A percentile compares a stretch with the other conserved stretches of the same genome.
Evolutionary conservation across 2,329 filamentous ascomycete species (phyloP).

Genomic region (Venturiaceae sp.): DNA sequence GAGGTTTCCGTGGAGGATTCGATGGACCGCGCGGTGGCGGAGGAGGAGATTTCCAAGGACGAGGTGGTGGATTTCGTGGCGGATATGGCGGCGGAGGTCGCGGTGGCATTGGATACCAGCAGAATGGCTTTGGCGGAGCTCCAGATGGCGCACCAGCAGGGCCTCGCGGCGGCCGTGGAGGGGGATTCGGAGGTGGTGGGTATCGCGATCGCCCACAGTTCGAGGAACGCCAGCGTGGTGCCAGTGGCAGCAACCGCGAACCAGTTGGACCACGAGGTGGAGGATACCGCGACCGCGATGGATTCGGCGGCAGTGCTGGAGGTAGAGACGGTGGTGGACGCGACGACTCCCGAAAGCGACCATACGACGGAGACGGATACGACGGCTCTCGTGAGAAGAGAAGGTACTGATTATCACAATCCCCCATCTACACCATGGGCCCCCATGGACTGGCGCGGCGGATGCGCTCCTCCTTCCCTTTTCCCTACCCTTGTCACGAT

Average conservation of each 20-base stretch:
- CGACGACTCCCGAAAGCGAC: constrained; percentile 45
- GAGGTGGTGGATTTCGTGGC: constrained; percentile 31
- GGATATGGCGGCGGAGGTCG: constrained; percentile 28
- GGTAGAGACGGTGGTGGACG: constrained; percentile 38
- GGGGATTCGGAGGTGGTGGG: constrained; percentile 30
- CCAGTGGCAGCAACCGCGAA: constrained; percentile 73
- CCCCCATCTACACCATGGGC: neutral
- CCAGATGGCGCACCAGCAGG: constrained; percentile 40
- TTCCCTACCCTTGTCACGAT: neutral
- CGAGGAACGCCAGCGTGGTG: constrained; percentile 11
- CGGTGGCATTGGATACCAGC: constrained; percentile 34
- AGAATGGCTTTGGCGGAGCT: constrained; percentile 27
- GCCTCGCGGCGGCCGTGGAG: constrained; percentile 30
- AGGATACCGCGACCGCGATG: constrained; percentile 32
- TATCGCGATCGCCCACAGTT: constrained; percentile 16
- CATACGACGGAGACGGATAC: constrained; percentile 67
- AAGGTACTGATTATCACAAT: constrained; percentile 44
- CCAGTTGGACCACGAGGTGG: constrained; percentile 52
- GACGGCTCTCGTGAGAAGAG: constrained; percentile 61
- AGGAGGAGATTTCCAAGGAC: constrained; percentile 28
- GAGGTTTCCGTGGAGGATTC: constrained; percentile 32
- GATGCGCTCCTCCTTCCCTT: neutral
- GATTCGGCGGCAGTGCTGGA: constrained; percentile 31
- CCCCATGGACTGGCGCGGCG: neutral
- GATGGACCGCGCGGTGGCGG: constrained; percentile 15